Evolutionary conservation across 257 asterid species (phyloP).

Genomic region (Phtheirospermum japonicum): DNA sequence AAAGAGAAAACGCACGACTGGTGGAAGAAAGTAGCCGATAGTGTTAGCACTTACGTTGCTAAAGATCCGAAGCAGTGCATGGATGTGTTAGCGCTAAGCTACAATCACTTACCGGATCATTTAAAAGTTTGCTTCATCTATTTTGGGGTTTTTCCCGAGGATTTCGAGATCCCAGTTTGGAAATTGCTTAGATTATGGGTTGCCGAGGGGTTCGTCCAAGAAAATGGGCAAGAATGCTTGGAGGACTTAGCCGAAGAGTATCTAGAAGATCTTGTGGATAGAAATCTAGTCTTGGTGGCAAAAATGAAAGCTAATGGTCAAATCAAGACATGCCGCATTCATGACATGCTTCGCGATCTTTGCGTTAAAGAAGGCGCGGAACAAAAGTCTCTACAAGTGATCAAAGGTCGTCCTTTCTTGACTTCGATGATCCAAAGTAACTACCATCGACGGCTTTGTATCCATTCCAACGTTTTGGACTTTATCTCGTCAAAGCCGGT

Average conservation of each 20-base stretch:
- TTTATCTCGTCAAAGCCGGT: constrained; percentile 26
- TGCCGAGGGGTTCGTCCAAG: constrained; percentile 43
- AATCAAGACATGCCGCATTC: constrained; percentile 37
- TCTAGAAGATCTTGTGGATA: constrained; percentile 33
- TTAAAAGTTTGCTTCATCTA: constrained; percentile 50
- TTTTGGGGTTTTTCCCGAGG: constrained; percentile 44
- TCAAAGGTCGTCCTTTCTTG: no score
- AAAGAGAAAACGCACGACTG: no score
- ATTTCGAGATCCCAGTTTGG: constrained; percentile 36
- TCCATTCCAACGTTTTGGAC: constrained; percentile 32
- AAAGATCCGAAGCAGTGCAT: no score
- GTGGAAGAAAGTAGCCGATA: no score
- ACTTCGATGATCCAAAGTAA: no score
- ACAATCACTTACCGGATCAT: constrained; percentile 51
- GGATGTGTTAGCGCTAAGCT: no score
- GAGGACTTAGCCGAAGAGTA: constrained; percentile 35
- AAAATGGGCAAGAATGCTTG: not conserved
- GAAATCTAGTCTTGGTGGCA: constrained; percentile 31
- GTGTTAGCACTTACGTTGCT: no score
- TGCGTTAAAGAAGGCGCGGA: constrained; percentile 30
- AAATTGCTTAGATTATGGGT: constrained; percentile 42
- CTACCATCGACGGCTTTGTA: constrained; percentile 36
- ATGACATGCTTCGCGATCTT: constrained; percentile 38
- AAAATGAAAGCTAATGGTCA: constrained; percentile 26
- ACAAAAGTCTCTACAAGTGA: constrained; percentile 35